Base-by-base conservation (phyloP, 495 filamentous ascomycete species). In the Immersiella caudata region DNA sequence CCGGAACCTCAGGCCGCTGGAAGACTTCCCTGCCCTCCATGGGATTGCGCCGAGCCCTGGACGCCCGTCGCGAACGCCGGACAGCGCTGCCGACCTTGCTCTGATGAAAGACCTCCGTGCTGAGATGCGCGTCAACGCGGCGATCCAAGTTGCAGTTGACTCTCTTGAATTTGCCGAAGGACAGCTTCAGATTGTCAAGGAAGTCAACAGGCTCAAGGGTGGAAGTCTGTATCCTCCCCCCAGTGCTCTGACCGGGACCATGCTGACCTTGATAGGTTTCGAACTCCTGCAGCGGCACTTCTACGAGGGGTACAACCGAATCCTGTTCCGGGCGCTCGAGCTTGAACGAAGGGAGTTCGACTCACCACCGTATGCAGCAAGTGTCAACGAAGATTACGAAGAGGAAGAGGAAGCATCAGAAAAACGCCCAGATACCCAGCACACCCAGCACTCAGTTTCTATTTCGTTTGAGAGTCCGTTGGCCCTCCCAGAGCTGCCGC, bases 51-150 rank as follows among this genome's bases (percentile, higher is more conserved):
- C 67, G 11, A 46, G 40, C 26, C 26, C 56, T 26, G 22, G 27
- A 6, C 21, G 27, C 33, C 2, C 27, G 6, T 26, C 52, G 40
- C 6, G 11, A 12, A 46, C 55, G 20, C 40, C 61, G 6, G 55
- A 65, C 24, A 56, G 62, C 11, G 60, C 66, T 4, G 57, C 65
- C 8, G 68, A 67, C 20, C 52, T 67, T 1, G 57, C 67, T 16
- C 61, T 77, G 24, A 26, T 63, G 18, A 69, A 71, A 40, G 73
- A 73, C 7, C 54, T 77, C 2, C 69, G 69, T 0, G 72, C 75
- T 25, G 75, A 77, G 59, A 72, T 75, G 68, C 73, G 75, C 8
- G 75, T 77, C 22, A 74, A 77, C 24, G 68, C 73, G 2, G 75
- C 75, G 20, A 75, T 77, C 27, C 71, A 74, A 18, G 73, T 77